Evolutionary conservation across 108 stramenopile genomes (phyloP).

Genomic region (Schizochytrium sp.): DNA sequence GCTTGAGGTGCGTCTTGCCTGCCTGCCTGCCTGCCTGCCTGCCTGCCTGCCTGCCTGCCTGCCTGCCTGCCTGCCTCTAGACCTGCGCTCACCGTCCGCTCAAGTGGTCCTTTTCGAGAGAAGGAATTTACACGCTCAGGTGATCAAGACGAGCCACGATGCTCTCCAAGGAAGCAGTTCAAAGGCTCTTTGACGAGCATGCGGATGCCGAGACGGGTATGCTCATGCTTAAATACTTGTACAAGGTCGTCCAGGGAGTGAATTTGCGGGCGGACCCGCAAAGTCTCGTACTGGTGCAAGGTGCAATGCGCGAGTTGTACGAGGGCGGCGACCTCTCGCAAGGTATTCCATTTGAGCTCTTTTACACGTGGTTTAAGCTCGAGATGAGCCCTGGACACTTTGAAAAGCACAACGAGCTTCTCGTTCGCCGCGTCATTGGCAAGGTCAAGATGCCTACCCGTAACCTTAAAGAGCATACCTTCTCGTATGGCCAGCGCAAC

Average conservation of each 20-base stretch:
- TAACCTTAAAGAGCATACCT: background rate
- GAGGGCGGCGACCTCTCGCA: background rate
- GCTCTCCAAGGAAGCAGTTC: background rate
- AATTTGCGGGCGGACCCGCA: background rate
- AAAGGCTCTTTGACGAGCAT: background rate
- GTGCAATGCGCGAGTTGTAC: background rate
- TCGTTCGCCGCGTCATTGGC: conserved; percentile 13
- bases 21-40: too few species aligned
- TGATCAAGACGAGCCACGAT: background rate
- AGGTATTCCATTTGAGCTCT: conserved; percentile 7
- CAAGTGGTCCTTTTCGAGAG: too few species aligned
- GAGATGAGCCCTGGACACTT: background rate
- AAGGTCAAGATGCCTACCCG: conserved; percentile 13
- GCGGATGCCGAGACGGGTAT: background rate
- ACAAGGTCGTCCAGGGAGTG: background rate
- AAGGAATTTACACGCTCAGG: too few species aligned
- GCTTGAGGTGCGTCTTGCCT: too few species aligned
- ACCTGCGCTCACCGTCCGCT: too few species aligned
- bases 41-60: too few species aligned
- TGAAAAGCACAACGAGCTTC: conserved; percentile 16
- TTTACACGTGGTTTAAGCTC: background rate
- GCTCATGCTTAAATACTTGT: background rate
- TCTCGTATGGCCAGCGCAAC: background rate
- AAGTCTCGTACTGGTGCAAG: background rate
- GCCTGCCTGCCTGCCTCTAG: too few species aligned